Conservation (phyloP, 192 early-diverging fungal genomes). For the Coemansia sp. region DNA sequence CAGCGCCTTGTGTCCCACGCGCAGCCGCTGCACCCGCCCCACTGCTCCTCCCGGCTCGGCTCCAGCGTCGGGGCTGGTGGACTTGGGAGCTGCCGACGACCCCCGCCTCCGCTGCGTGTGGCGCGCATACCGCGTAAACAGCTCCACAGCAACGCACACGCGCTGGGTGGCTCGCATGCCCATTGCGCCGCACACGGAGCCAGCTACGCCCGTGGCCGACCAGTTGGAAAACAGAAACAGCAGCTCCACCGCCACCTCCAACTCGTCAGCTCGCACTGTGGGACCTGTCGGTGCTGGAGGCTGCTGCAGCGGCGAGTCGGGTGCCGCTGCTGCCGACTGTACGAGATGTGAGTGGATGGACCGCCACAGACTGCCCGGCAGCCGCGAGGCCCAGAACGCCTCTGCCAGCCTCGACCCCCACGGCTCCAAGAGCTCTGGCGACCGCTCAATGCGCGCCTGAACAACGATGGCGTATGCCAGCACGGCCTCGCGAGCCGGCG, state of each 20-base stretch:
- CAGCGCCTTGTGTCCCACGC: constrained; percentile 48
- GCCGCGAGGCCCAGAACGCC: constrained; percentile 24
- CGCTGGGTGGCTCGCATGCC: constrained; percentile 17
- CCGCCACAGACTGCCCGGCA: constrained; percentile 20
- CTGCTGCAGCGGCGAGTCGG: neutral
- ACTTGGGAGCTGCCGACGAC: neutral
- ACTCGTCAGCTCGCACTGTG: constrained; percentile 16
- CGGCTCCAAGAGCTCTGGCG: neutral
- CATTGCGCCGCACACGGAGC: neutral
- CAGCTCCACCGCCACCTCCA: constrained; percentile 43
- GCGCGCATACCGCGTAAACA: constrained; percentile 25
- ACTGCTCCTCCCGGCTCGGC: constrained; percentile 1
- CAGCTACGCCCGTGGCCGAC: neutral
- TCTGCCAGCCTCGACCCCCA: constrained; percentile 10
- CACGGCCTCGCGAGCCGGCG: constrained; percentile 19
- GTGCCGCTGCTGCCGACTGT: neutral
- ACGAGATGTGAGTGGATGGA: constrained; percentile 9
- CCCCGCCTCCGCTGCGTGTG: constrained; percentile 4
- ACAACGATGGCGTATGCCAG: constrained; percentile 33
- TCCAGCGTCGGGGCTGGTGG: neutral
- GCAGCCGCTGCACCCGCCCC: constrained; percentile 32
- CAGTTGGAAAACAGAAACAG: constrained; percentile 29
- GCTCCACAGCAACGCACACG: constrained; percentile 29
- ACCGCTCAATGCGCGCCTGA: constrained; percentile 25
- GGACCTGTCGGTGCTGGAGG: neutral